Percentiles rank a stretch among this genome's conserved stretches.
phyloP scores from a whole-genome alignment of 345 rosid species.

The Reutealis trisperma region DNA sequence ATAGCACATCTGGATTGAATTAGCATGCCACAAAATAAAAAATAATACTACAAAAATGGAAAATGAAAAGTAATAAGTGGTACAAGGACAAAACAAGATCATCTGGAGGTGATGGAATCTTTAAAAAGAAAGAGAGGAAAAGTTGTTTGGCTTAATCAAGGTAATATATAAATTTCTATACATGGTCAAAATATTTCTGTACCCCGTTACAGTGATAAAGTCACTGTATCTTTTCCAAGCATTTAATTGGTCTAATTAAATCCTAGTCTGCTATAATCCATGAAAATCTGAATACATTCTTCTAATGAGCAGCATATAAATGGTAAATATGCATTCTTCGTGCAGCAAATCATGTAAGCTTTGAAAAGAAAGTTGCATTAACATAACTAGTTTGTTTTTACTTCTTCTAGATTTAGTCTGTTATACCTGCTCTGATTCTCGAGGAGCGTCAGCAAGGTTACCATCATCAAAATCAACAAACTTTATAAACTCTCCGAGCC shows the following conservation, averaged over 20 bases:
- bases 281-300: neutral
- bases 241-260: neutral
- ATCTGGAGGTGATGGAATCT: neutral
- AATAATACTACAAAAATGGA: neutral
- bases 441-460: slow-evolving; percentile 20
- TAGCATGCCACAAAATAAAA: neutral
- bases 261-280: neutral
- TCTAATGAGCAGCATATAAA: neutral
- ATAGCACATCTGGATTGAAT: neutral
- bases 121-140: neutral
- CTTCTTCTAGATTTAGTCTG: neutral
- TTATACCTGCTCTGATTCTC: slow-evolving; percentile 39
- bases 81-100: neutral
- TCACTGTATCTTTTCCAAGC: neutral
- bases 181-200: neutral
- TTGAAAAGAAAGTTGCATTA: neutral
- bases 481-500: slow-evolving; percentile 50
- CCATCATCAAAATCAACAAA: slow-evolving; percentile 41
- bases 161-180: neutral
- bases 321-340: neutral
- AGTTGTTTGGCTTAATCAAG: neutral
- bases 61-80: neutral
- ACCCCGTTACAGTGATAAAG: neutral
- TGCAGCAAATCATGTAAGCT: neutral
- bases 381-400: neutral